A percentile compares a stretch with the other conserved stretches of the same genome.
phyloP scores from a whole-genome alignment of 2,329 filamentous ascomycete species.

The Verticillium tricorpus region DNA sequence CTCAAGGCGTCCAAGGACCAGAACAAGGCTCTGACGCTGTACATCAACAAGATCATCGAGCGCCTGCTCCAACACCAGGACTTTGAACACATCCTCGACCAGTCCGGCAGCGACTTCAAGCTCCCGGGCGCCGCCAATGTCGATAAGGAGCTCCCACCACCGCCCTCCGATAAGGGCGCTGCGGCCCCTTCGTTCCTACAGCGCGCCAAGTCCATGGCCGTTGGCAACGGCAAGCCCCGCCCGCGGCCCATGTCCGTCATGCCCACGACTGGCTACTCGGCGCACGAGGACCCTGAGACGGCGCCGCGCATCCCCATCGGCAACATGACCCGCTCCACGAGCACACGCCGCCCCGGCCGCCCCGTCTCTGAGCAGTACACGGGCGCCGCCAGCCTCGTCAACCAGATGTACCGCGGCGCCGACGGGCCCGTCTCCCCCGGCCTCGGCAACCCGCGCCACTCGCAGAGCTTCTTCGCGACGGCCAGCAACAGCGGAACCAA shows the following conservation, averaged over 20 bases:
- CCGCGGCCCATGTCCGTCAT: conserved; percentile 56
- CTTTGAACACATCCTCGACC: conserved; percentile 89
- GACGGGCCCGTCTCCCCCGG: conserved; percentile 59
- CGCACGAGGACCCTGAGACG: conserved; percentile 63
- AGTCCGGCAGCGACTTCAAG: conserved; percentile 54
- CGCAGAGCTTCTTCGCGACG: conserved; percentile 59
- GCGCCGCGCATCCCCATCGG: conserved; percentile 72
- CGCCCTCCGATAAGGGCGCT: conserved; percentile 54
- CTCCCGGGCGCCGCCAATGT: conserved; percentile 38
- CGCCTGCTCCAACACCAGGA: conserved; percentile 90
- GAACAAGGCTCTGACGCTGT: conserved; percentile 94
- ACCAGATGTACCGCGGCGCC: conserved; percentile 82
- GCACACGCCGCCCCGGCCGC: conserved; percentile 44
- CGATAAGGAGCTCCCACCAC: conserved; percentile 82
- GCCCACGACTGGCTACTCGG: conserved; percentile 32
- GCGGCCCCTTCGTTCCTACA: conserved; percentile 47
- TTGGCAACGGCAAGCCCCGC: conserved; percentile 38
- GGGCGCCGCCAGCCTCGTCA: conserved; percentile 68
- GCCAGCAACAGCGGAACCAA: conserved; percentile 47
- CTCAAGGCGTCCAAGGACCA: conserved; percentile 79
- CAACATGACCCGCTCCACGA: conserved; percentile 48
- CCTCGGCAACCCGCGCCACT: conserved; percentile 53
- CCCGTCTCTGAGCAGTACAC: conserved; percentile 63
- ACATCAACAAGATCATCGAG: conserved; percentile 99
- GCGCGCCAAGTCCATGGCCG: conserved; percentile 57